Percentiles rank a stretch among this genome's conserved stretches.
phyloP scores from a whole-genome alignment of 441 rosid species.

The Raphanus hybrid region DNA sequence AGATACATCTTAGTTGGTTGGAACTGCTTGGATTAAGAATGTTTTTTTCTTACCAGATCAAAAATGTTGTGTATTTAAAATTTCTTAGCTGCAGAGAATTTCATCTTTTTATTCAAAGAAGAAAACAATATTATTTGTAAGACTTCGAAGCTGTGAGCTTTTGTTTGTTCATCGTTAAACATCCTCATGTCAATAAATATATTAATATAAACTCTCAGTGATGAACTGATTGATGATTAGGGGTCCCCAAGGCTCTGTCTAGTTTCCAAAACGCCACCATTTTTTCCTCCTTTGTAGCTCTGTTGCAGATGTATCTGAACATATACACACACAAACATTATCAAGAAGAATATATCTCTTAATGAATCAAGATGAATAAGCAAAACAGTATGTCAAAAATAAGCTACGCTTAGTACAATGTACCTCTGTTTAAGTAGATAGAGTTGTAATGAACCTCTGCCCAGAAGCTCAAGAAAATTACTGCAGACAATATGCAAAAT shows the following conservation, averaged over 20 bases:
- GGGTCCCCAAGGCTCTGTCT: constrained; percentile 25
- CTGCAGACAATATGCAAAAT: constrained; percentile 45
- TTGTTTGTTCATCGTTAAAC: constrained; percentile 19
- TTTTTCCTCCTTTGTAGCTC: constrained; percentile 65
- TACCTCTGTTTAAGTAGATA: constrained; percentile 59
- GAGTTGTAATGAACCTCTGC: constrained; percentile 89
- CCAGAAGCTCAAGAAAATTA: constrained; percentile 72
- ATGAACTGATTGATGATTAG: constrained; percentile 18
- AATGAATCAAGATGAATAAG: constrained; percentile 4
- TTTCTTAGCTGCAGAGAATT: neutral
- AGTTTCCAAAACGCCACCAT: constrained; percentile 82
- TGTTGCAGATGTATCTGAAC: constrained; percentile 36
- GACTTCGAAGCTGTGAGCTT: constrained; percentile 25
- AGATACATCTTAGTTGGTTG: too few species aligned
- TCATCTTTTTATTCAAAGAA: constrained; percentile 23
- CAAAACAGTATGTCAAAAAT: neutral
- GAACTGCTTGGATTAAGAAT: too few species aligned
- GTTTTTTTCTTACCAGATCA: neutral
- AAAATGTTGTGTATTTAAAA: neutral
- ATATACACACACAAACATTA: neutral
- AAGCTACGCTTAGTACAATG: neutral
- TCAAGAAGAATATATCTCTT: neutral
- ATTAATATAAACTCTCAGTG: constrained; percentile 24
- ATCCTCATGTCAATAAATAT: constrained; percentile 39
- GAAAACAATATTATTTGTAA: constrained; percentile 38